Percentiles rank a stretch among this genome's conserved stretches.
These are phyloP conservation scores for Vaccinium vitisidaea DNA, from an alignment of 148 eudicot species.

Conservation along the genomic window DNA sequence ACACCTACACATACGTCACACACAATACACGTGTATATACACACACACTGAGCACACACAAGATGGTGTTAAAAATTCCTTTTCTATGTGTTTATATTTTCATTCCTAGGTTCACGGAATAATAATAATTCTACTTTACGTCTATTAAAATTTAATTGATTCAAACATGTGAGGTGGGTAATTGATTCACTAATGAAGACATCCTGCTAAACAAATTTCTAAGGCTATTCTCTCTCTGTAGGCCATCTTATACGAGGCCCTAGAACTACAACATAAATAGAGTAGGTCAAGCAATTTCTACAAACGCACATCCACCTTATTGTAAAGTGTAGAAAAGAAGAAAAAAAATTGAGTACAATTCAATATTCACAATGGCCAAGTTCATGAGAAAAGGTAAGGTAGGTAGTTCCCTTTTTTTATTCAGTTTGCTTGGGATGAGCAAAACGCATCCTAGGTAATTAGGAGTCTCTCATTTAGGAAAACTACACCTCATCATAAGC, in stretches of 20 bases:
- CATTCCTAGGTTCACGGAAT: not conserved
- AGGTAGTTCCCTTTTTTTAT: not conserved
- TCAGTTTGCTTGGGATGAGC: not conserved
- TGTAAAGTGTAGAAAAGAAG: not conserved
- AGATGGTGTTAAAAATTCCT: not conserved
- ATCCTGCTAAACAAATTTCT: slow-evolving; percentile 49
- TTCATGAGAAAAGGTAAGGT: not conserved
- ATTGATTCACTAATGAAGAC: slow-evolving; percentile 44
- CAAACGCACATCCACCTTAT: not conserved
- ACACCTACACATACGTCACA: not conserved
- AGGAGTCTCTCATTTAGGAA: not conserved
- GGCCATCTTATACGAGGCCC: slow-evolving; percentile 7
- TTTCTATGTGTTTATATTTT: not conserved
- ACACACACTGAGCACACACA: not conserved
- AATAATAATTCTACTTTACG: not conserved
- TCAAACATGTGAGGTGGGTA: not conserved
- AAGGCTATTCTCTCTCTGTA: slow-evolving; percentile 71
- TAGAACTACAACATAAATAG: not conserved
- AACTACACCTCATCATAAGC: not conserved
- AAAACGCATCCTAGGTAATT: not conserved
- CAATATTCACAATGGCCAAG: not conserved
- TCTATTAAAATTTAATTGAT: not conserved
- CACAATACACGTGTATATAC: not conserved
- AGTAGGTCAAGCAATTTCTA: not conserved
- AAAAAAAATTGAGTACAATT: not conserved